Base-by-base conservation (phyloP, 73 alveolate species). In the Breviolum minutum region DNA sequence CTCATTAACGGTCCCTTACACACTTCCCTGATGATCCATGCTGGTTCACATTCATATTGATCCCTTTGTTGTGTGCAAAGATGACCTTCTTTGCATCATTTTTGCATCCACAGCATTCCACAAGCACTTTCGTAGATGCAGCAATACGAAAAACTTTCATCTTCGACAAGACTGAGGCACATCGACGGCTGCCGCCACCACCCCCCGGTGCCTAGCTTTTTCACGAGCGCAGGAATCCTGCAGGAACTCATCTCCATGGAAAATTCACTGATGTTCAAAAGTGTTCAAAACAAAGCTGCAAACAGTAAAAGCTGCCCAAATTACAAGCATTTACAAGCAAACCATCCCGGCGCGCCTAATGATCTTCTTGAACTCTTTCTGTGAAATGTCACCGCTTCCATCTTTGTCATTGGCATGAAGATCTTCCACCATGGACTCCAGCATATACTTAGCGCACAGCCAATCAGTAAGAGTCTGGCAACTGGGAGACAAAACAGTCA, bases 301-400 rank as follows among this genome's bases (percentile, higher is more conserved):
- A 26, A 77, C 12, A 26, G 32, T 12, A 79, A 79, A 79, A 30
- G 64, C 4, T n/a, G 8, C 77, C 17, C 77, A 22, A 6, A 17
- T 14, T 14, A 68, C 77, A 68, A 1, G 17, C 77, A 6, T 2
- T 14, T 14, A 68, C 77, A 68, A 1, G 17, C 77, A 22, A 68
- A 14, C 17, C 77, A 17, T 22, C 77, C 77, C 0, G 13, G 62
- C 13, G 63, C 64, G 63, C 95, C 95, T 87, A 68, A 87, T 87
- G 84, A 87, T 63, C 95, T 87, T 87, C 95, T 87, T 87, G 95
- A 87, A 87, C 95, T 87, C 95, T 13, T 87, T 87, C 95, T 87
- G 95, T 22, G 88, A 71, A 82, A 91, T 12, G 64, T 91, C 97
- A 30, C 97, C 97, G 60, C 88, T 71, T 17, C 97, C 97, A 71